phyloP scores from a whole-genome alignment of 2,329 filamentous ascomycete species.

The Lasiodiplodia sp. region DNA sequence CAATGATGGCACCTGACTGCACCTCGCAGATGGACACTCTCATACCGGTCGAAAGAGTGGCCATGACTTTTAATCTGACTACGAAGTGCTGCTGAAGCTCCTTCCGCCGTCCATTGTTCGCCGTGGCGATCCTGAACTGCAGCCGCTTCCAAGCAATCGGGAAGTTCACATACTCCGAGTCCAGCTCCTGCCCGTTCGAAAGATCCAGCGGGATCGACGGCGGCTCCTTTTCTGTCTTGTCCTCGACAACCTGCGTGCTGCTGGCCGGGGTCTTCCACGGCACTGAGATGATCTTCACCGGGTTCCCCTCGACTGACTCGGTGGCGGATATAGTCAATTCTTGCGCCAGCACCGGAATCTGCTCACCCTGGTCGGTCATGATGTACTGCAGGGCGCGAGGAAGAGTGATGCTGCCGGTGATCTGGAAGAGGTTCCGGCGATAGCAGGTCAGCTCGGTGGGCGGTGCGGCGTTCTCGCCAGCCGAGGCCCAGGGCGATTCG shows the following conservation, averaged over 20 bases:
- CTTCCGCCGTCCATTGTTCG: constrained; percentile 93
- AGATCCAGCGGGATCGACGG: constrained; percentile 77
- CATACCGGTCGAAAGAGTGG: constrained; percentile 80
- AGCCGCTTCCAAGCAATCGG: constrained; percentile 93
- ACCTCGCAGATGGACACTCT: constrained; percentile 85
- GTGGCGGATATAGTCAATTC: constrained; percentile 91
- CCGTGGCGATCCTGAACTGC: constrained; percentile 93
- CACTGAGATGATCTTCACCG: constrained; percentile 93
- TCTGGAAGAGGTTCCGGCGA: constrained; percentile 93
- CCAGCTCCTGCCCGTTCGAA: constrained; percentile 70
- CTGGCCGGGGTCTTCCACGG: constrained; percentile 96
- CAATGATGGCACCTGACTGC: constrained; percentile 88
- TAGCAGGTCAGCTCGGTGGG: constrained; percentile 92
- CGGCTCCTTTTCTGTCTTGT: constrained; percentile 84
- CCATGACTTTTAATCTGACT: constrained; percentile 84
- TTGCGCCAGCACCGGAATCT: constrained; percentile 80
- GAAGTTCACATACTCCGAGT: constrained; percentile 87
- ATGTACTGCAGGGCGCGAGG: constrained; percentile 81
- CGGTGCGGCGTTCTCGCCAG: constrained; percentile 63
- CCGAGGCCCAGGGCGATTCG: constrained; percentile 72
- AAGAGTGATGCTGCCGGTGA: constrained; percentile 85
- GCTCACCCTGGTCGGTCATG: constrained; percentile 83
- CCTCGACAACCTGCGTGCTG: constrained; percentile 71
- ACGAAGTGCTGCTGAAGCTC: constrained; percentile 97
- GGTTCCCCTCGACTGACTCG: constrained; percentile 91